Evolutionary conservation across 805 yeast genomes (phyloP), one percentile per base, ranked within the genome.

Genomic region (Yamadazyma endophytica): DNA sequence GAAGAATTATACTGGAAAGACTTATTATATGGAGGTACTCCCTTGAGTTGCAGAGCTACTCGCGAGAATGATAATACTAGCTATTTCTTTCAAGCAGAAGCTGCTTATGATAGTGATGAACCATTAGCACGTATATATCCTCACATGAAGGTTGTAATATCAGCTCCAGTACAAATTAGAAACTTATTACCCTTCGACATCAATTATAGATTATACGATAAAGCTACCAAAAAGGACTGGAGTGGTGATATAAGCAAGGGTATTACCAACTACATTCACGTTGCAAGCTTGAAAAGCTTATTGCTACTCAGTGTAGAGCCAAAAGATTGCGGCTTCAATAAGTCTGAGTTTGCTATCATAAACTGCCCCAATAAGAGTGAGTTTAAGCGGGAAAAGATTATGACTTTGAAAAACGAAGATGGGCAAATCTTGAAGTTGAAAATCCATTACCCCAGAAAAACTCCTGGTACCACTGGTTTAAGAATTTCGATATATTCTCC

Each of bases 91-190:
- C 90, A 83, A 43, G 82, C 82, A 0, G 82, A 75, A 43, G 87
- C 90, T 1, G 56, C 62, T 26, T 82, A 58, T 53, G 77, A 82
- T 40, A 52, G 61, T 12, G 66, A 71, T n/a, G 94, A 85, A 40
- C 88, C 87, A 0, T 59, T 88, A 16, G 72, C 84, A 0, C 66
- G 70, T 36, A 70, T 84, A 1, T 94, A 86, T 48, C 98, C 98
- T 0, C 92, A 85, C 46, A 72, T 90, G 84, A 71, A 67, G 6
- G 59, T 92, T 15, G 70, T 78, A 4, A 59, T 92, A 5, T 77
- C 92, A 0, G 86, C 97, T 0, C 97, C 98, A 0, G 58, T 92
- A 27, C 85, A 84, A 44, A 67, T 92, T 36, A 88, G 84, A 43
- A 92, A 92, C 48, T 61, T 87, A 31, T 54, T 94, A 29, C 97